Evolutionary conservation across 169 alveolate genomes (phyloP).

Genomic region (Theileria annulata): DNA sequence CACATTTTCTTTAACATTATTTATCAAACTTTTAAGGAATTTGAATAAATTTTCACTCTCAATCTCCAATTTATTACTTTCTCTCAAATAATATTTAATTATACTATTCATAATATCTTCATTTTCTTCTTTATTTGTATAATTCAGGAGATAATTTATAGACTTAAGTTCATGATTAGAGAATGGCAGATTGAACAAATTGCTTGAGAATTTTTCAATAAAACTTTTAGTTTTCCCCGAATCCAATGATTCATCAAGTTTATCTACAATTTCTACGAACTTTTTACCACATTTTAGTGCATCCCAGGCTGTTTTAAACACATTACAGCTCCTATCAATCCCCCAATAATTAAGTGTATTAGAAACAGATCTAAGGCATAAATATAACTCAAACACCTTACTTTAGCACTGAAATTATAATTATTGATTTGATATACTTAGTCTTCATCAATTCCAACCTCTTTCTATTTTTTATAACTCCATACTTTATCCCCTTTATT

Average conservation of each 20-base stretch:
- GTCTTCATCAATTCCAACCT: conserved; percentile 63
- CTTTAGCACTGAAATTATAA: conserved; percentile 39
- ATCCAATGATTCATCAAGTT: neutral
- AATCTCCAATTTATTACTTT: neutral
- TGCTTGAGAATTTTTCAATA: neutral
- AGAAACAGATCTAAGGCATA: conserved; percentile 20
- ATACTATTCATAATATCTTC: conserved; percentile 14
- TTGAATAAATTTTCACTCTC: neutral
- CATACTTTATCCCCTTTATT: conserved; percentile 75
- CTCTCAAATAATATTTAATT: neutral
- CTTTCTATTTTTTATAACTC: conserved; percentile 66
- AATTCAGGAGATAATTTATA: conserved; percentile 11
- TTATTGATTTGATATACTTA: conserved; percentile 47
- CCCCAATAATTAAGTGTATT: conserved; percentile 37
- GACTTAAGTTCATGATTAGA: conserved; percentile 43
- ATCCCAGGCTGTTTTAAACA: conserved; percentile 48
- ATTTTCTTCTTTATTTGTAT: neutral
- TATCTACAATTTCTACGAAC: neutral
- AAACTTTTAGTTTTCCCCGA: too few species aligned
- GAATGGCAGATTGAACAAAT: conserved; percentile 17
- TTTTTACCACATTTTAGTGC: conserved; percentile 9
- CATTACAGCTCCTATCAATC: conserved; percentile 1
- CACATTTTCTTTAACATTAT: neutral
- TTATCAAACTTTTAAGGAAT: neutral
- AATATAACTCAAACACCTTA: neutral